These are phyloP conservation scores for Ustilago vetiveriae DNA, from an alignment of 1,284 basidiomycete genomes.

Conservation along the genomic window DNA sequence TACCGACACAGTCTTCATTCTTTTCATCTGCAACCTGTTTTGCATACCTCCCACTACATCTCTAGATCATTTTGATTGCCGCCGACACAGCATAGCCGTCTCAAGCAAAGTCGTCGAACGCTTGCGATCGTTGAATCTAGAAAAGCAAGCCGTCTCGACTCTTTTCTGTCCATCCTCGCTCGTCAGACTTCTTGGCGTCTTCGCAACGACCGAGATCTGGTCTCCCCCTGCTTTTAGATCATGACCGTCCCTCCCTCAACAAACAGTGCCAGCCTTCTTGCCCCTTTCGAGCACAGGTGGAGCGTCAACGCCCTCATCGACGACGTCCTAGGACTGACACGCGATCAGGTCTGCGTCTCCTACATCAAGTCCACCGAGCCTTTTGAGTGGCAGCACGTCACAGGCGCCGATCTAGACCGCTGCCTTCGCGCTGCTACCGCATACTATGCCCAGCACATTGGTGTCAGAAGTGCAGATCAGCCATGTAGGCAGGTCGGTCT, in stretches of 20 bases:
- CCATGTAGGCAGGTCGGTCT: conserved; percentile 22
- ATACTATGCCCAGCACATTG: conserved; percentile 24
- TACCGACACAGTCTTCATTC: neutral
- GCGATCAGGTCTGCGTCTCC: conserved; percentile 17
- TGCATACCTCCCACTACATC: too few relatives aligned
- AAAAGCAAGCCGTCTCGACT: neutral
- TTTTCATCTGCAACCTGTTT: neutral
- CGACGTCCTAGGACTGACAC: conserved; percentile 3
- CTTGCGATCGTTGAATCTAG: neutral
- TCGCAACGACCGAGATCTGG: too few relatives aligned
- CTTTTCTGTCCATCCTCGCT: neutral
- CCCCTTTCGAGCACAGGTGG: conserved; percentile 19
- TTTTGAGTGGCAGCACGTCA: conserved; percentile 38
- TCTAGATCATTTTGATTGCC: too few relatives aligned
- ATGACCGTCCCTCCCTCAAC: conserved; percentile 16
- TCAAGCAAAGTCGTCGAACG: too few relatives aligned
- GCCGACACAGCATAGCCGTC: too few relatives aligned
- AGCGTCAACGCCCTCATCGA: conserved; percentile 39
- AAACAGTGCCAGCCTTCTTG: conserved; percentile 19
- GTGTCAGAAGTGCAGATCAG: conserved; percentile 10
- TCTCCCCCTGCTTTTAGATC: neutral
- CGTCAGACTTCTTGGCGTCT: too few relatives aligned
- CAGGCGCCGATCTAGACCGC: conserved; percentile 17
- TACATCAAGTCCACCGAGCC: conserved; percentile 30
- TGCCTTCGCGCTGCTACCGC: conserved; percentile 31